Evolutionary conservation across 2,329 filamentous ascomycete genomes (phyloP).

Genomic region (Albifimbria verrucaria): DNA sequence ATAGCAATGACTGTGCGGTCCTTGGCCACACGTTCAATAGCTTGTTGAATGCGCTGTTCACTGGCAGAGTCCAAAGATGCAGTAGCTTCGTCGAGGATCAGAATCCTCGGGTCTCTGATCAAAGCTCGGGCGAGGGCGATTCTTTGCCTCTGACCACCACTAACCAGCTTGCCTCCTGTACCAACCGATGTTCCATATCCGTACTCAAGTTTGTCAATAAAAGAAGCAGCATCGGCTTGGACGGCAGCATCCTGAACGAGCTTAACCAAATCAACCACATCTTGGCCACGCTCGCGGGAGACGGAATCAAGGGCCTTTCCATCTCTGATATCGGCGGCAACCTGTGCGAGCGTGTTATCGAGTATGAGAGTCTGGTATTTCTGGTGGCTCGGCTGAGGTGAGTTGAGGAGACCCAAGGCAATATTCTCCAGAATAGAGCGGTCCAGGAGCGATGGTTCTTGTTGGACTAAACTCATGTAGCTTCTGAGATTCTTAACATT

Average conservation of each 20-base stretch:
- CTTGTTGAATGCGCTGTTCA: constrained; percentile 51
- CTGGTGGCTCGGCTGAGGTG: constrained; percentile 33
- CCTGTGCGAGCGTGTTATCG: constrained; percentile 42
- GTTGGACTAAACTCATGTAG: constrained; percentile 41
- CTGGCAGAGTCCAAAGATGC: constrained; percentile 57
- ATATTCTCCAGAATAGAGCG: constrained; percentile 50
- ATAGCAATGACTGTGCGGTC: constrained; percentile 64
- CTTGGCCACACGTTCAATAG: constrained; percentile 41
- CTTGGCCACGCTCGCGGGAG: constrained; percentile 38
- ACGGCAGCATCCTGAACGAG: constrained; percentile 48
- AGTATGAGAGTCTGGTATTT: constrained; percentile 44
- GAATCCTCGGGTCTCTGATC: constrained; percentile 52
- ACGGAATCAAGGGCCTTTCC: constrained; percentile 45
- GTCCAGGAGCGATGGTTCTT: constrained; percentile 42
- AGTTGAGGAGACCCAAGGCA: constrained; percentile 45
- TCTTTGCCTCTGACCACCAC: constrained; percentile 59
- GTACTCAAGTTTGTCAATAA: constrained; percentile 51
- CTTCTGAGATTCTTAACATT: constrained; percentile 43
- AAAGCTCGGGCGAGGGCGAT: constrained; percentile 57
- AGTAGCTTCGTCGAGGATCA: constrained; percentile 62
- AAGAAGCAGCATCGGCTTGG: constrained; percentile 56
- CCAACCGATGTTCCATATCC: constrained; percentile 54
- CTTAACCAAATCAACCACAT: constrained; percentile 47
- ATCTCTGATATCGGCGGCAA: constrained; percentile 37
- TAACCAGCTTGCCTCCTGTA: constrained; percentile 50